Evolutionary conservation across 306 rosid species (phyloP), one percentile per base, ranked within the genome.

Genomic region (Rosa lucieae): DNA sequence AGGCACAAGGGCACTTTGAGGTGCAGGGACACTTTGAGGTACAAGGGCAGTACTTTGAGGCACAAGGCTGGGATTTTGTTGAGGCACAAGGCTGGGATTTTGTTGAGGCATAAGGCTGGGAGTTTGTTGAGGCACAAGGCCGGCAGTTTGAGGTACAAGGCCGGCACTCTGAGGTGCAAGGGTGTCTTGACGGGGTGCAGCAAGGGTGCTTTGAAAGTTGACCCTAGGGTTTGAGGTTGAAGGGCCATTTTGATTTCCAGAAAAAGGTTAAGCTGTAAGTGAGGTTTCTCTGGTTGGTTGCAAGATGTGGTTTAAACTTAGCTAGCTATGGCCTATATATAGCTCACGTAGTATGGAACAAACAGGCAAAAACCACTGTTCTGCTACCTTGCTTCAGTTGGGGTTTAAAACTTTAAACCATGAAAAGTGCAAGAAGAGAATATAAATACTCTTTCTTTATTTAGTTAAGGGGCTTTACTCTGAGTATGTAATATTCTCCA

Each of bases 361-460:
- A 3, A 10, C 46, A 68, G 51, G 32, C 32, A 1, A 20, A 18
- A 4, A 40, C 13, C 72, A 42, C 5, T 8, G 29, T n/a, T 8
- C 8, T 75, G 79, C 61, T 75, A 75, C 79, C 72, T 75, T 75
- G 72, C 79, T 75, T 75, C 46, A 40, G 20, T 29, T 43, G 56
- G 71, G 59, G 77, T 73, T 53, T 53, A 73, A 42, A 74, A 55
- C 14, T 73, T 73, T 53, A 73, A 42, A 74, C 69, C 14, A 42
- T 44, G 21, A 21, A 75, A 61, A 44, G 35, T 42, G 70, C 21
- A 15, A 10, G 53, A 20, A 15, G 67, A 55, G 56, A 75, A 58
- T 42, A 21, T 21, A 42, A 56, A 74, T 13, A 21, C 56, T 42
- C 51, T 53, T 26, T 23, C 40, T 74, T 42, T 43, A 46, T 56